Conservation (phyloP, 2,329 filamentous ascomycete genomes). For the Aureobasidium zeae region DNA sequence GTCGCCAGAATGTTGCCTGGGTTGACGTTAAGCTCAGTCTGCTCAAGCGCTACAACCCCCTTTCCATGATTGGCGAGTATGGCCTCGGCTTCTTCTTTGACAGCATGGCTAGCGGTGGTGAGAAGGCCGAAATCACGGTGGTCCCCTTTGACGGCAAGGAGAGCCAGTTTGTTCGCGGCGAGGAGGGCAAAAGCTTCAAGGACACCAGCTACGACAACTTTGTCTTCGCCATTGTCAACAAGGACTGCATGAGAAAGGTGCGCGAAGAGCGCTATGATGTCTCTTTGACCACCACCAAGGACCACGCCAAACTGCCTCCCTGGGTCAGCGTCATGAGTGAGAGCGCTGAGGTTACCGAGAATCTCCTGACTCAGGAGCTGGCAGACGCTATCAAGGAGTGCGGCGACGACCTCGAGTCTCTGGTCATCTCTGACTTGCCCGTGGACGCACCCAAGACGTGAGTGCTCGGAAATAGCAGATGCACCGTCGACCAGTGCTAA, state of each 20-base stretch:
- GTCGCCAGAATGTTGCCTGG: constrained; percentile 86
- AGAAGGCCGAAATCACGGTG: constrained; percentile 65
- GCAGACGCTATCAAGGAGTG: constrained; percentile 68
- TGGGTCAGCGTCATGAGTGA: constrained; percentile 97
- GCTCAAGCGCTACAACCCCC: constrained; percentile 79
- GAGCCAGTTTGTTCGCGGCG: constrained; percentile 57
- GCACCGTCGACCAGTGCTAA: constrained; percentile 1
- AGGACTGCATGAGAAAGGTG: constrained; percentile 81
- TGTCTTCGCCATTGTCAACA: constrained; percentile 92
- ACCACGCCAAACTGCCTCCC: constrained; percentile 75
- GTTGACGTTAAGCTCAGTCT: constrained; percentile 75
- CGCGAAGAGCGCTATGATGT: constrained; percentile 91
- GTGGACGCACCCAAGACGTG: constrained; percentile 77
- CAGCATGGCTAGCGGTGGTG: constrained; percentile 56
- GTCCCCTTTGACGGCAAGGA: constrained; percentile 94
- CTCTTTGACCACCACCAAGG: constrained; percentile 86
- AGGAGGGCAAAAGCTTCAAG: constrained; percentile 49
- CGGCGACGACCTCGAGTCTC: constrained; percentile 67
- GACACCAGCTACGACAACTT: constrained; percentile 73
- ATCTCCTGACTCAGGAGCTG: constrained; percentile 78
- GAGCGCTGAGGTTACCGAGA: constrained; percentile 86
- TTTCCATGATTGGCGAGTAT: constrained; percentile 56
- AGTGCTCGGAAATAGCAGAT: constrained; percentile 28
- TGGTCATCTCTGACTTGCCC: constrained; percentile 86
- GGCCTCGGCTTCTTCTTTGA: constrained; percentile 71